Evolutionary conservation across 441 rosid genomes (phyloP).

Genomic region (Jatropha podagrica): DNA sequence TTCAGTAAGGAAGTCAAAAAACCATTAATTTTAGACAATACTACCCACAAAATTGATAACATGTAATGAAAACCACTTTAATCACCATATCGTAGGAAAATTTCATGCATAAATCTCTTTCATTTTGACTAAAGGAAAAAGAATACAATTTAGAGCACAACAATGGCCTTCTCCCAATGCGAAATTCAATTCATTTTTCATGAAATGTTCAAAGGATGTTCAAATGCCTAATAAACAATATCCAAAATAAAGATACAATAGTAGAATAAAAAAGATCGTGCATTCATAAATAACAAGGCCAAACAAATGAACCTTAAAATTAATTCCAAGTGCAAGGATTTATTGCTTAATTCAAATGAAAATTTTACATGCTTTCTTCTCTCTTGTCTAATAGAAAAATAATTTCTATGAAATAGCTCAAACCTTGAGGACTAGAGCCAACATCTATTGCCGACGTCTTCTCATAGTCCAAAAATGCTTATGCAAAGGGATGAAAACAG

Average conservation of each 20-base stretch:
- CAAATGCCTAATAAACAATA: too few species aligned
- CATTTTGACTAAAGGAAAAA: too few species aligned
- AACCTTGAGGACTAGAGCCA: conserved; percentile 71
- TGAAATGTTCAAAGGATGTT: too few species aligned
- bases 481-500: conserved; percentile 80
- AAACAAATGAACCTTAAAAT: too few species aligned
- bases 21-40: not conserved
- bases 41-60: not conserved
- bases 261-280: too few species aligned
- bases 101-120: not conserved
- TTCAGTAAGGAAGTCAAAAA: not conserved
- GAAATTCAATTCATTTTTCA: too few species aligned
- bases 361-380: not conserved
- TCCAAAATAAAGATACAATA: too few species aligned
- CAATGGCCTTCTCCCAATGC: too few species aligned
- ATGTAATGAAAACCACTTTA: not conserved
- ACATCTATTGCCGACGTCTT: conserved; percentile 64
- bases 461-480: conserved; percentile 61
- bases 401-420: conserved; percentile 16
- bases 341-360: too few species aligned
- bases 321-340: too few species aligned
- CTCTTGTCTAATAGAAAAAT: not conserved
- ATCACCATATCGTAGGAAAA: not conserved
- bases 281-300: too few species aligned
- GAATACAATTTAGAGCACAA: too few species aligned